These are phyloP conservation scores for Ogataea haglerorum DNA, from an alignment of 805 yeast genomes.

Conservation along the genomic window DNA sequence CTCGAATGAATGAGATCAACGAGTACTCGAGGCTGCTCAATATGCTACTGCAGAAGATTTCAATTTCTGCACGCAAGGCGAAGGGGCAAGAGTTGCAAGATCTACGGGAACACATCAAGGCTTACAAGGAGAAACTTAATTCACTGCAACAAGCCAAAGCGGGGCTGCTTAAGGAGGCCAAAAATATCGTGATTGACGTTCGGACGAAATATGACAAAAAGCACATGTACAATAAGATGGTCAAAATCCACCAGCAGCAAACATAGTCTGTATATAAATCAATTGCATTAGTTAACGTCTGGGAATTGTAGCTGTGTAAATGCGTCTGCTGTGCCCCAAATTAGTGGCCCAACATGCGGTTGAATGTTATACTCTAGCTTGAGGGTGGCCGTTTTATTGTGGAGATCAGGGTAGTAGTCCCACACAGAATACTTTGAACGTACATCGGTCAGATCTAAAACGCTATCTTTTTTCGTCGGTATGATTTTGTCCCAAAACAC, in stretches of 20 bases:
- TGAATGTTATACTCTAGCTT: conserved; percentile 88
- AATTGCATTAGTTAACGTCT: conserved; percentile 6
- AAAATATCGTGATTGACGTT: neutral
- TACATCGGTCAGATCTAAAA: conserved; percentile 45
- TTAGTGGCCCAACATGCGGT: conserved; percentile 81
- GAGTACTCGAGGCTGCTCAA: neutral
- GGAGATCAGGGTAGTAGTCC: conserved; percentile 67
- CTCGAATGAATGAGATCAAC: neutral
- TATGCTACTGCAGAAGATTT: neutral
- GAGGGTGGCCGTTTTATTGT: conserved; percentile 62
- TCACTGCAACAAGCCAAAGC: neutral
- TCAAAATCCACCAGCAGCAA: neutral
- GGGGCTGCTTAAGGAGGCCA: neutral
- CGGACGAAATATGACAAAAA: neutral
- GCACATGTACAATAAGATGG: neutral
- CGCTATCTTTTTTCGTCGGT: conserved; percentile 53
- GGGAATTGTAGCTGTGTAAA: conserved; percentile 24
- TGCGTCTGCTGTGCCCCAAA: conserved; percentile 55
- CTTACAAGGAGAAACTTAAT: neutral
- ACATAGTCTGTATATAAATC: neutral
- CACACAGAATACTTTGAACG: conserved; percentile 81
- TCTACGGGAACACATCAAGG: neutral
- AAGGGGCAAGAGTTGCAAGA: neutral
- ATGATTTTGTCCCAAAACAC: conserved; percentile 92
- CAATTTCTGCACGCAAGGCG: neutral